A percentile compares a stretch with the other conserved stretches of the same genome.
Conservation (phyloP, 2,329 filamentous ascomycete genomes). For the Lasiodiplodia hormozganensis region DNA sequence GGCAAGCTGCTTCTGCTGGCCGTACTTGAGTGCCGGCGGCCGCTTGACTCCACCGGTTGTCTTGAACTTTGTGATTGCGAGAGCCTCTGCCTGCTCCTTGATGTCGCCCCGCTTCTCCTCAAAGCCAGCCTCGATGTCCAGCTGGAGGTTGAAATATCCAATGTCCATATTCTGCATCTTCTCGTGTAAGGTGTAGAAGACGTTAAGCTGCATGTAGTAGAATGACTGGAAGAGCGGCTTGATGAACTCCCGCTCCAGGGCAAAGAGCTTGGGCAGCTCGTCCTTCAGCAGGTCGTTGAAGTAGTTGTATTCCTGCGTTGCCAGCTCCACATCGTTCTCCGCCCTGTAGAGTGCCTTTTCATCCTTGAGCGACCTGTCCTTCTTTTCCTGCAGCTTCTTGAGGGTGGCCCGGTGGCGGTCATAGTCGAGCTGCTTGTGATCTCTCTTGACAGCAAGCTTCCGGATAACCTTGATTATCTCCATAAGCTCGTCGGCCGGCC, state of each 20-base stretch:
- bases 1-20: conserved; percentile 41
- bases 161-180: conserved; percentile 98
- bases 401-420: conserved; percentile 82
- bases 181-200: conserved; percentile 98
- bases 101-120: conserved; percentile 86
- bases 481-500: conserved; percentile 89
- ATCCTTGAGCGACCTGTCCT: conserved; percentile 94
- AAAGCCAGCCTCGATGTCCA: conserved; percentile 92
- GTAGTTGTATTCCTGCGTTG: conserved; percentile 96
- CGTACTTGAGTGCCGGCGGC: conserved; percentile 47
- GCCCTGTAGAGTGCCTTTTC: conserved; percentile 97
- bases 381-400: conserved; percentile 97
- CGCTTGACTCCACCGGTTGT: conserved; percentile 71
- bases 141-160: conserved; percentile 92
- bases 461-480: conserved; percentile 95
- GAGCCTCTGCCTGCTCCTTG: conserved; percentile 80
- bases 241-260: conserved; percentile 92
- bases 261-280: conserved; percentile 90
- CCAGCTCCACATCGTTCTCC: conserved; percentile 86
- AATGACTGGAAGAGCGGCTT: conserved; percentile 97
- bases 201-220: conserved; percentile 99
- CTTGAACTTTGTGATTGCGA: conserved; percentile 91
- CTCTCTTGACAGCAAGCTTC: conserved; percentile 85
- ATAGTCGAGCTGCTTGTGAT: conserved; percentile 97
- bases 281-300: conserved; percentile 98